A percentile compares a stretch with the other conserved stretches of the same genome.
phyloP scores from a whole-genome alignment of 2,329 filamentous ascomycete species.

The Pezicula neosporulosa region DNA sequence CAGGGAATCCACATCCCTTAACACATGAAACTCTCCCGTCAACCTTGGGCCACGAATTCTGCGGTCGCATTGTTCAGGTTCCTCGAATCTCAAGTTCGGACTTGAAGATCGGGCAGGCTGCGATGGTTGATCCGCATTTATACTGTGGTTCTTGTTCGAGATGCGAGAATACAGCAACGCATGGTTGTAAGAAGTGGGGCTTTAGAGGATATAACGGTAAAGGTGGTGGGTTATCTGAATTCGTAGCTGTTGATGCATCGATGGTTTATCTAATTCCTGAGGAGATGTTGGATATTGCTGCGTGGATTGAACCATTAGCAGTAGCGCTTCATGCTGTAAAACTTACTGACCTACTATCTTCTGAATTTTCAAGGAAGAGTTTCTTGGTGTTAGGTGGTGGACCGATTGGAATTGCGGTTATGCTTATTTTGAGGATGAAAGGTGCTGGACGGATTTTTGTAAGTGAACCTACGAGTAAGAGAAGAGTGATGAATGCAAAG shows the following conservation, averaged over 20 bases:
- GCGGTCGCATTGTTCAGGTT: neutral
- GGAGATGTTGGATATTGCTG: neutral
- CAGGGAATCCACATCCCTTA: neutral
- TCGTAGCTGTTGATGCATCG: neutral
- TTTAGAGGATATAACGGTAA: neutral
- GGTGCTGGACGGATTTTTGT: slow-evolving; percentile 2
- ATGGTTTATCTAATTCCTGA: neutral
- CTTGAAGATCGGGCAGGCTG: neutral
- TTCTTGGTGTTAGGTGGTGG: slow-evolving; percentile 4
- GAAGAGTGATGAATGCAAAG: neutral
- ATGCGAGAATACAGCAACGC: neutral
- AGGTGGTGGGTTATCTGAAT: slow-evolving; percentile 1
- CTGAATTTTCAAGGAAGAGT: neutral
- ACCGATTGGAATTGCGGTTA: slow-evolving; percentile 1
- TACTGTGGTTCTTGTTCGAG: neutral
- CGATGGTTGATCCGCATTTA: neutral
- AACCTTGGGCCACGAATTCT: slow-evolving; percentile 1
- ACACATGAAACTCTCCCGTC: neutral
- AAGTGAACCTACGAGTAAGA: slow-evolving; percentile 1
- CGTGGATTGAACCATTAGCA: slow-evolving; percentile 2
- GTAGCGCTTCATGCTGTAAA: slow-evolving; percentile 1
- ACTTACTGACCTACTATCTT: neutral
- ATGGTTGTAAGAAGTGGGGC: neutral
- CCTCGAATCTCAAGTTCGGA: neutral
- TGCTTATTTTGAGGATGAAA: neutral